Evolutionary conservation across 768 basidiomycete genomes (phyloP), one percentile per base, ranked within the genome.

Genomic region (Tulasnella sp.): DNA sequence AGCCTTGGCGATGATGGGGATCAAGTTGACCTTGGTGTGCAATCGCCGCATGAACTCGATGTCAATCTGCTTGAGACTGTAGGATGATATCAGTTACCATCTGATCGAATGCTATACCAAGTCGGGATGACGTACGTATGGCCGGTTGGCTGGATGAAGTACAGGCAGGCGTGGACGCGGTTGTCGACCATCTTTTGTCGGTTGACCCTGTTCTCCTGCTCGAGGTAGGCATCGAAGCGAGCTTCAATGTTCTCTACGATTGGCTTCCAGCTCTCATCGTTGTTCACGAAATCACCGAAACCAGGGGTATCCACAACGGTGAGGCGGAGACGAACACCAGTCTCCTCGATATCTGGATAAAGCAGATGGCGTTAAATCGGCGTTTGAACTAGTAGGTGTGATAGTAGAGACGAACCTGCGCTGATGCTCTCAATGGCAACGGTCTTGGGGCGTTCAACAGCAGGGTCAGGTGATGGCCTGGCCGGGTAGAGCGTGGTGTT

Each of bases 301-400:
- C 98, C 98, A 79, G 98, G 98, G 39, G 97, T 99, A 85, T 99
- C 98, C 81, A 99, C 98, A 81, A 99, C 97, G n/a, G 96, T 99
- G 79, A 99, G 87, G 84, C 96, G 96, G 68, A 99, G 91, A 82
- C 97, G 91, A 58, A 99, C 98, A 80, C 97, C 97, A 80, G 94
- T 97, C 88, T 99, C 98, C 88, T 99, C 97, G 84, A 99, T 99
- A 85, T 99, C 98, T 98, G 86, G 81, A 84, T 82, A 83, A 82
- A 18, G n/a, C 3, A 19, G 4, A 38, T 12, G 34, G 16, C 2
- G 34, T 71, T 3, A n/a, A 7, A 71, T 3, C 39, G 62, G 62
- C 31, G 8, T 42, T n/a, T 71, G 38, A 72, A 39, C 42, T 44
- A 68, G 40, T 39, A 48, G 27, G 42, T 71, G 21, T 73, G 78